phyloP scores from a whole-genome alignment of 192 early-diverging fungal genomes.

The Backusella luteola region DNA sequence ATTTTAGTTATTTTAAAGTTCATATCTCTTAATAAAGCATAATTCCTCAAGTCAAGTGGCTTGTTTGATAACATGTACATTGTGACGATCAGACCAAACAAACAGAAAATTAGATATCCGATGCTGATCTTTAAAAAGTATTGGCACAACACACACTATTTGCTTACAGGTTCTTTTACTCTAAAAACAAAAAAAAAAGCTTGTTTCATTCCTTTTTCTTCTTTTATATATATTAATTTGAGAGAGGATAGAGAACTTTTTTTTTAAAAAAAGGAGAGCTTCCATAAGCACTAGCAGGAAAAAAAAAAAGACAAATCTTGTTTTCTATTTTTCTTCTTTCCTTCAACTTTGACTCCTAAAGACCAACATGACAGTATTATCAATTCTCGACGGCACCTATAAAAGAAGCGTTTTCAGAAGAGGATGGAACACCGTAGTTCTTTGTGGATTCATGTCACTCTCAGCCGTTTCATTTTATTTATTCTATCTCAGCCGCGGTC shows the following conservation, averaged over 20 bases:
- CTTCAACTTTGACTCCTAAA: not conserved
- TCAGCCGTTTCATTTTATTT: not conserved
- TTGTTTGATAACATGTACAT: not conserved
- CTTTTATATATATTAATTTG: not conserved
- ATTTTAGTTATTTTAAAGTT: not conserved
- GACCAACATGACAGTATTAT: not conserved
- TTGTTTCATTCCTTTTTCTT: not conserved
- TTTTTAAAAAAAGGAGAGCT: not conserved
- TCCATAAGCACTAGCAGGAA: not conserved
- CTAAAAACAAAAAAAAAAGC: not conserved
- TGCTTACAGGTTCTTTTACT: not conserved
- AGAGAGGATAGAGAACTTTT: not conserved
- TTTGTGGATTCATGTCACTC: not conserved
- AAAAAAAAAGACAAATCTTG: not conserved
- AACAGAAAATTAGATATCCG: not conserved
- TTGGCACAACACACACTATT: not conserved
- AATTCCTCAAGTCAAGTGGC: not conserved
- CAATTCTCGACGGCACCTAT: slow-evolving; percentile 1
- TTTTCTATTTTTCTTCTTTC: not conserved
- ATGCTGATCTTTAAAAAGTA: slow-evolving; percentile 1
- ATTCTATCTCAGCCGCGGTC: not conserved
- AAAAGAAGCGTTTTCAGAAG: not conserved
- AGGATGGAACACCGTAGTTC: not conserved
- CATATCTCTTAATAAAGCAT: not conserved
- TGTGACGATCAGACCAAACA: not conserved